Conservation (phyloP, 768 basidiomycete species). For the Rubroboletus pulcherrimus region DNA sequence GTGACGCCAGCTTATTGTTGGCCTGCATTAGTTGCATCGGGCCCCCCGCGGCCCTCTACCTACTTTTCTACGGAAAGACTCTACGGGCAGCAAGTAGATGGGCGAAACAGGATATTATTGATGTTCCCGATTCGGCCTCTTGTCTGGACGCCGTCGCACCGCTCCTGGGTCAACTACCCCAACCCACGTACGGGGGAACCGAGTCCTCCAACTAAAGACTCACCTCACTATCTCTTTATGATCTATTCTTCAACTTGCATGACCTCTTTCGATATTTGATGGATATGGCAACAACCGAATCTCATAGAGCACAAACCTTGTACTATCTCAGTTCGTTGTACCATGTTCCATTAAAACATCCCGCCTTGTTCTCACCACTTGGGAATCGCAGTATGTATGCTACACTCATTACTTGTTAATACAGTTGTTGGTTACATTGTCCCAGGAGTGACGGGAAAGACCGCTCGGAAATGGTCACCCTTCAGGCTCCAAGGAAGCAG, state of each 20-base stretch:
- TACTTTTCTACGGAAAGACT: conserved; percentile 13
- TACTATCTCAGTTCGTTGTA: background rate
- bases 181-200: conserved; percentile 14
- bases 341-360: background rate
- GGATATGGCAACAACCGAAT: background rate
- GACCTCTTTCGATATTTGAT: background rate
- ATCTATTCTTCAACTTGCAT: background rate
- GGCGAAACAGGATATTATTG: conserved; percentile 16
- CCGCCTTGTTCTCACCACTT: no score
- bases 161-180: conserved; percentile 5
- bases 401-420: no score
- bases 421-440: no score
- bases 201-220: background rate
- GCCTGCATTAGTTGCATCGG: conserved; percentile 21
- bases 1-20: conserved; percentile 17
- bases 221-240: background rate
- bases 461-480: background rate
- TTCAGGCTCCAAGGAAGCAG: background rate
- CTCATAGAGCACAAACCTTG: background rate
- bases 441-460: no score
- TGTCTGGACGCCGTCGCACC: background rate
- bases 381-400: no score
- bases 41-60: conserved; percentile 14
- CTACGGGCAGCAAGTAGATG: conserved; percentile 18
- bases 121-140: background rate